Evolutionary conservation across 2,329 filamentous ascomycete genomes (phyloP).

Genomic region (Verticillium tricorpus): DNA sequence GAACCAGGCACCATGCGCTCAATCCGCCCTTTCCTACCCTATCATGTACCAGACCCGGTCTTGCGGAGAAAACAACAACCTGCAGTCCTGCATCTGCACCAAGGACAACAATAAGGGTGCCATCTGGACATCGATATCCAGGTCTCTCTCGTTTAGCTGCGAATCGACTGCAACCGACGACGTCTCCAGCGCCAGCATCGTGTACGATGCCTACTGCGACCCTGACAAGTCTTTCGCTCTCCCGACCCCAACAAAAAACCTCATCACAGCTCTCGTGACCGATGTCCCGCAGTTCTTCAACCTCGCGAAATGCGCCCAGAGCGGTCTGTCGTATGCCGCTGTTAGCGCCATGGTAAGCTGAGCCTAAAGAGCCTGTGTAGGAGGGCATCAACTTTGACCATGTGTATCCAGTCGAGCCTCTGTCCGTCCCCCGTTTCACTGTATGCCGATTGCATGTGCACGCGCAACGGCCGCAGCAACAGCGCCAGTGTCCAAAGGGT

Average conservation of each 20-base stretch:
- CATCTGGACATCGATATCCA: constrained; percentile 32
- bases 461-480: constrained; percentile 43
- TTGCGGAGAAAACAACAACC: constrained; percentile 37
- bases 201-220: constrained; percentile 45
- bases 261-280: constrained; percentile 43
- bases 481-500: constrained; percentile 1
- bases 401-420: too few relatives aligned
- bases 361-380: background rate
- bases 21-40: constrained; percentile 35
- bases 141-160: constrained; percentile 36
- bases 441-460: constrained; percentile 47
- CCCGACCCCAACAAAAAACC: constrained; percentile 32
- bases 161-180: constrained; percentile 42
- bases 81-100: constrained; percentile 50
- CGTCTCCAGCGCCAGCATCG: constrained; percentile 37
- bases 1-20: constrained; percentile 44
- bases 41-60: constrained; percentile 37
- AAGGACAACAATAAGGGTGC: constrained; percentile 35
- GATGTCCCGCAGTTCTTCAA: constrained; percentile 39
- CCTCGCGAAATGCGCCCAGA: constrained; percentile 38
- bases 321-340: constrained; percentile 28
- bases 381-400: too few relatives aligned
- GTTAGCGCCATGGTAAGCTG: constrained; percentile 27
- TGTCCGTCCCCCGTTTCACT: constrained; percentile 20
- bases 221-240: constrained; percentile 35